phyloP scores from a whole-genome alignment of 371 early-diverging fungal genomes.

The Haplosporangium sp. region DNA sequence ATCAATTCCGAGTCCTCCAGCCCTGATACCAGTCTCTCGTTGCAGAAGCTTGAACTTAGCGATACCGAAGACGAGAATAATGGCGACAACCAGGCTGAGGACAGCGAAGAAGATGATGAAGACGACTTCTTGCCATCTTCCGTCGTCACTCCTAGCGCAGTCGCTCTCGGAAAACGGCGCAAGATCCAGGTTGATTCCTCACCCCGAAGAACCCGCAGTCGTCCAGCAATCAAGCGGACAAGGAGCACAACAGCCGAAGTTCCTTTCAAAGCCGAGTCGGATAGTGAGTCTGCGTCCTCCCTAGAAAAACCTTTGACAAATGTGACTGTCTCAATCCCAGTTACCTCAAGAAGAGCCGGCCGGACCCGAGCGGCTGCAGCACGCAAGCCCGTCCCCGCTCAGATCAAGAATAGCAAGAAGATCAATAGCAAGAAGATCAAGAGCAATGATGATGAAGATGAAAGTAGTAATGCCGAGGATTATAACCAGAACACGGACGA shows the following conservation, averaged over 20 bases:
- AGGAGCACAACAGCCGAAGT: constrained; percentile 15
- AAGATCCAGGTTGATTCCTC: constrained; percentile 27
- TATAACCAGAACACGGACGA: constrained; percentile 3
- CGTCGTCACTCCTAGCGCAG: constrained; percentile 38
- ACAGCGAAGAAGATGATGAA: constrained; percentile 18
- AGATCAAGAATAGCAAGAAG: constrained; percentile 3
- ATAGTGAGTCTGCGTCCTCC: neutral
- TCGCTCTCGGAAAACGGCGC: constrained; percentile 55
- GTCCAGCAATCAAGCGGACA: constrained; percentile 34
- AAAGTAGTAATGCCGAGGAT: constrained; percentile 6
- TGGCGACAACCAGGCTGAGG: constrained; percentile 2
- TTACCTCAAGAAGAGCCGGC: neutral
- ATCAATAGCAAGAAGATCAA: constrained; percentile 23
- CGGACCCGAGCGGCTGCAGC: neutral
- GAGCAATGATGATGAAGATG: constrained; percentile 28
- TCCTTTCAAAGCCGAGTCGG: neutral
- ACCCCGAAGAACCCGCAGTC: neutral
- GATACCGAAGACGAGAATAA: constrained; percentile 12
- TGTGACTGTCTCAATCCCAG: neutral
- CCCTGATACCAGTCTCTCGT: constrained; percentile 36
- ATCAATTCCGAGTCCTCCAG: constrained; percentile 26
- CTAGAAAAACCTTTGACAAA: neutral
- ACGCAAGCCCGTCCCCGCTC: neutral
- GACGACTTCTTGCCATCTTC: constrained; percentile 36
- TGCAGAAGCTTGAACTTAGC: constrained; percentile 25